These are phyloP conservation scores for Aspergillus ellipticus DNA, from an alignment of 495 filamentous ascomycete genomes.

Conservation along the genomic window DNA sequence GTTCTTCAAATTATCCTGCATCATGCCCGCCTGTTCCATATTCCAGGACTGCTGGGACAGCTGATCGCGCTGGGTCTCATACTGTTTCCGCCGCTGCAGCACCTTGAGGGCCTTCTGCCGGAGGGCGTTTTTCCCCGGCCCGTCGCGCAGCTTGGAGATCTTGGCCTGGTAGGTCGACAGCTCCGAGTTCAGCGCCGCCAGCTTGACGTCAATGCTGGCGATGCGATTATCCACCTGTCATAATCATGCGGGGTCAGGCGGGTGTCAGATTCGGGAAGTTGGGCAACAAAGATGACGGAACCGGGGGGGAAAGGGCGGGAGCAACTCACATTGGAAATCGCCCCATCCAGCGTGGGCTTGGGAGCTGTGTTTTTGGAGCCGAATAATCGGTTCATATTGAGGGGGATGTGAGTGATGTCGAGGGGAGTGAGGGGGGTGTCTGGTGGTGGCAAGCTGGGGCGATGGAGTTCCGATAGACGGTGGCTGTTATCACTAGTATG, in stretches of 20 bases:
- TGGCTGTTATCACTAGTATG: neutral
- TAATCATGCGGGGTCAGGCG: slow-evolving; percentile 6
- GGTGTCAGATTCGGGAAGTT: neutral
- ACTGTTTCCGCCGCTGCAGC: slow-evolving; percentile 92
- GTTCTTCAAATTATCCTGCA: slow-evolving; percentile 98
- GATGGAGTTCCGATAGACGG: neutral
- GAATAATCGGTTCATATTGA: slow-evolving; percentile 91
- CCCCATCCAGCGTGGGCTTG: slow-evolving; percentile 83
- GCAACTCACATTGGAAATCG: slow-evolving; percentile 71
- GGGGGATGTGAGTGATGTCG: slow-evolving; percentile 1
- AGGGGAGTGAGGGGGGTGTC: neutral
- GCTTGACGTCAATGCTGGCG: slow-evolving; percentile 89
- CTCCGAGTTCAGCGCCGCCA: slow-evolving; percentile 86
- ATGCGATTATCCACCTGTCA: slow-evolving; percentile 75
- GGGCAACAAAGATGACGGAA: slow-evolving; percentile 1
- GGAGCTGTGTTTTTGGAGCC: slow-evolving; percentile 83
- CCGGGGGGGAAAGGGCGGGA: neutral
- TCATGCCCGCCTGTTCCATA: slow-evolving; percentile 98
- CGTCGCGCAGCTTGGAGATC: slow-evolving; percentile 91
- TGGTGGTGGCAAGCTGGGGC: neutral
- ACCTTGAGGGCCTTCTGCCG: slow-evolving; percentile 95
- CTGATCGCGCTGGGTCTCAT: slow-evolving; percentile 92
- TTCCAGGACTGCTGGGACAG: slow-evolving; percentile 96
- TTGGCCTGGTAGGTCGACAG: slow-evolving; percentile 84
- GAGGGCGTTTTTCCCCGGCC: slow-evolving; percentile 88